phyloP scores from a whole-genome alignment of 2,329 filamentous ascomycete genomes.

The Fusarium sp. region DNA sequence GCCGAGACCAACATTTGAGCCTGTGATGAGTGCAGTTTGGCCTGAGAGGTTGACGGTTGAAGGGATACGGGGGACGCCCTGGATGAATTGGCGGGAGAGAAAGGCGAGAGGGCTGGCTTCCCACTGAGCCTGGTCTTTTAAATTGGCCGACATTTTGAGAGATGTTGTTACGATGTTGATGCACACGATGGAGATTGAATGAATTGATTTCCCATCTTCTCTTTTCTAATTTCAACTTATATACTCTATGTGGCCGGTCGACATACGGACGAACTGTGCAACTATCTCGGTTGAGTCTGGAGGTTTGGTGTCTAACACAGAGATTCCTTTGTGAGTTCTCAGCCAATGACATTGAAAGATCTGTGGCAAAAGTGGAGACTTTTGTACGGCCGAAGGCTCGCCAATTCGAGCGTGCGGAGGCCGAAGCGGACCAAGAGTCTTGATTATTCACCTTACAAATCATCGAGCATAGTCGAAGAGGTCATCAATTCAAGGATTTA shows the following conservation, averaged over 20 bases:
- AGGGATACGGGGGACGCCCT: constrained; percentile 45
- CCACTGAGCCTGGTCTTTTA: constrained; percentile 41
- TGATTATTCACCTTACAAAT: background rate
- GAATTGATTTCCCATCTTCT: background rate
- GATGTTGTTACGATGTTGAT: background rate
- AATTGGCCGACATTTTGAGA: constrained; percentile 37
- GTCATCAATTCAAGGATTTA: too few relatives aligned
- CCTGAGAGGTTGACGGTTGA: constrained; percentile 50
- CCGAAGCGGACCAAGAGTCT: constrained; percentile 39
- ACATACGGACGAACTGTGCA: constrained; percentile 21
- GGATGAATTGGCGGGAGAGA: constrained; percentile 45
- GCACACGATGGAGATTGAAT: background rate
- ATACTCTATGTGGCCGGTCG: constrained; percentile 28
- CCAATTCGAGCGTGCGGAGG: constrained; percentile 32
- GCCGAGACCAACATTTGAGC: constrained; percentile 66
- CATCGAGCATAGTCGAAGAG: background rate
- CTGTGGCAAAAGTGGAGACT: background rate
- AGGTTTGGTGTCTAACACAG: too few relatives aligned
- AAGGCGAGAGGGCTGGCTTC: constrained; percentile 44
- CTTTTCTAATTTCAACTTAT: constrained; percentile 16
- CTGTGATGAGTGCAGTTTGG: constrained; percentile 65
- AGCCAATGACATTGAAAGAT: background rate
- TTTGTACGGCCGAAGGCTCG: background rate
- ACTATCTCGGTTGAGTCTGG: too few relatives aligned
- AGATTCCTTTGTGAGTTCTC: too few relatives aligned